phyloP scores from a whole-genome alignment of 179 eudicot genomes.

The Patellifolia procumbens region DNA sequence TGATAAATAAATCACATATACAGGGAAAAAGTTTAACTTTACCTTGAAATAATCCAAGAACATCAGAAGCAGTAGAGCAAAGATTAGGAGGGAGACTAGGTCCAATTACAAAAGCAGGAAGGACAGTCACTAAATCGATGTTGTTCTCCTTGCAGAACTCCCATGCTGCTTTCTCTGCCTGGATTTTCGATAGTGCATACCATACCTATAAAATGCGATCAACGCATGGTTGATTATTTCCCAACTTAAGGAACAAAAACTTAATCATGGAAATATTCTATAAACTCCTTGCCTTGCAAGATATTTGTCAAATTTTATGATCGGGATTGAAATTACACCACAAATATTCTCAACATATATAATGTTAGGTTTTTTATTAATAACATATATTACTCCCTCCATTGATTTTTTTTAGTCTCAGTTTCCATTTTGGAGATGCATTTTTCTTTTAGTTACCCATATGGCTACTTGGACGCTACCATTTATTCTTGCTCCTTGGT shows the following conservation, averaged over 20 bases:
- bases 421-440: too few relatives aligned
- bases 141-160: conserved; percentile 68
- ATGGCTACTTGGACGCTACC: too few relatives aligned
- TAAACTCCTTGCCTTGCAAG: neutral
- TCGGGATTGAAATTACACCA: neutral
- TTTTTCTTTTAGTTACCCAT: too few relatives aligned
- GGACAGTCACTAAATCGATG: conserved; percentile 72
- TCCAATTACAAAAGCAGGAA: conserved; percentile 82
- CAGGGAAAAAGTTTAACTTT: neutral
- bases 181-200: conserved; percentile 81
- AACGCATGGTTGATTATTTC: neutral
- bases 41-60: conserved; percentile 87
- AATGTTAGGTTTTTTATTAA: too few relatives aligned
- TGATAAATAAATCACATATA: neutral
- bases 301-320: neutral
- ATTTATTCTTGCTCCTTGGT: too few relatives aligned
- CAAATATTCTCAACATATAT: too few relatives aligned
- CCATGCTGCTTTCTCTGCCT: conserved; percentile 94
- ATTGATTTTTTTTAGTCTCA: too few relatives aligned
- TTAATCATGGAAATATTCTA: neutral
- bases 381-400: too few relatives aligned
- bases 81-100: conserved; percentile 75
- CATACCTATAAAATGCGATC: conserved; percentile 44
- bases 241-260: neutral
- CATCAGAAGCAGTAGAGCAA: conserved; percentile 74